Percentiles rank a stretch among this genome's conserved stretches.
phyloP scores from a whole-genome alignment of 108 stramenopile species.

The Cyclostephanos tholiformis region DNA sequence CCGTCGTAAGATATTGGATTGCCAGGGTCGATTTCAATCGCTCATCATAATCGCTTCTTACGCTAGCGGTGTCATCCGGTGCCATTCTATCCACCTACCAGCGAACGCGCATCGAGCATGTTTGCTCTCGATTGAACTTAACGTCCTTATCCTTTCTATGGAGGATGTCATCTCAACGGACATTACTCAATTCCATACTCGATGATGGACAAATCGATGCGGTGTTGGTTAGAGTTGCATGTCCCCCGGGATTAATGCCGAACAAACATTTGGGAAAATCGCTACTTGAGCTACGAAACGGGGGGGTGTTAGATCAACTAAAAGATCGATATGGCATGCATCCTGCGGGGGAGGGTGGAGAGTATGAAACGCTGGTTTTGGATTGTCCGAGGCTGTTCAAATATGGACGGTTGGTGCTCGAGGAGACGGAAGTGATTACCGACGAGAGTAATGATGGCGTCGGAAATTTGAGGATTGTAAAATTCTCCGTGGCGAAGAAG shows the following conservation, averaged over 20 bases:
- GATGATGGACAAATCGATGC: conserved; percentile 71
- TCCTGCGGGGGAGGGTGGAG: conserved; percentile 97
- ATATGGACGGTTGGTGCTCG: conserved; percentile 76
- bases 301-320: conserved; percentile 60
- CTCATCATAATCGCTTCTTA: no score
- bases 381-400: conserved; percentile 84
- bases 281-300: conserved; percentile 43
- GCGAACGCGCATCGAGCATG: conserved; percentile 92
- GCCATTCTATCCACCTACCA: conserved; percentile 99
- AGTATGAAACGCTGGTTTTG: conserved; percentile 96
- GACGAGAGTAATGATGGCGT: conserved; percentile 81
- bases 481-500: conserved; percentile 83
- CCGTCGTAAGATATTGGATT: no score
- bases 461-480: conserved; percentile 72
- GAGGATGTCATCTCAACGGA: conserved; percentile 66
- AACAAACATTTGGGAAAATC: conserved; percentile 73
- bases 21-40: no score
- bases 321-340: conserved; percentile 90
- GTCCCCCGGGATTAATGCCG: conserved; percentile 77
- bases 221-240: conserved; percentile 68
- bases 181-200: conserved; percentile 64
- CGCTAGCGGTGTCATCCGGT: conserved; percentile 93
- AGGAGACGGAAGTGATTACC: conserved; percentile 71
- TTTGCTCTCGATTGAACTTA: conserved; percentile 91
- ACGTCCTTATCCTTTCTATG: conserved; percentile 90